These are phyloP conservation scores for Aspergillus hancockii DNA, from an alignment of 495 filamentous ascomycete species.

Conservation along the genomic window DNA sequence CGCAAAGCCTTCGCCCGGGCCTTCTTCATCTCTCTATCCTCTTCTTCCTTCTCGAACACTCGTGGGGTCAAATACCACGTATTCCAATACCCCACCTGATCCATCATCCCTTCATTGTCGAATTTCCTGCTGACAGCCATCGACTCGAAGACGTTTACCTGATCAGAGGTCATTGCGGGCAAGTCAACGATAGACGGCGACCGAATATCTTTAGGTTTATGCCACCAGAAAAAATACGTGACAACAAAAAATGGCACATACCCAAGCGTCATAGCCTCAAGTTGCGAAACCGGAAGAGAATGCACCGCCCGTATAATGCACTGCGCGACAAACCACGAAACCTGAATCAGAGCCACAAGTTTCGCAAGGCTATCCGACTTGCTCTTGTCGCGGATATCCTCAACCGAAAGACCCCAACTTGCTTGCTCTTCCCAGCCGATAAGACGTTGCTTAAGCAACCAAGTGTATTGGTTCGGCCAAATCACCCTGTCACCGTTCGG, in stretches of 20 bases:
- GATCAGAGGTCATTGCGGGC: conserved; percentile 28
- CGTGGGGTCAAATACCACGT: conserved; percentile 10
- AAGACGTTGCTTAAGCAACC: conserved; percentile 31
- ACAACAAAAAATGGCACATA: conserved; percentile 35
- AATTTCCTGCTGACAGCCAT: conserved; percentile 20
- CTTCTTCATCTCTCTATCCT: neutral
- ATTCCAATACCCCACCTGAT: conserved; percentile 13
- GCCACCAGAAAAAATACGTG: conserved; percentile 42
- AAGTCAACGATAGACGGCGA: conserved; percentile 35
- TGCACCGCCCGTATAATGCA: conserved; percentile 29
- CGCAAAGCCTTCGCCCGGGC: neutral
- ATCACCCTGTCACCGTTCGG: conserved; percentile 27
- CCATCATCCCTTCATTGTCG: conserved; percentile 26
- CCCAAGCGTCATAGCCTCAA: conserved; percentile 40
- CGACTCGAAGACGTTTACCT: conserved; percentile 25
- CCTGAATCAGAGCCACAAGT: conserved; percentile 30
- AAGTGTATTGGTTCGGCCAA: conserved; percentile 37
- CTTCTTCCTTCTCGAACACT: conserved; percentile 12
- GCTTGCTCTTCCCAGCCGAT: conserved; percentile 30
- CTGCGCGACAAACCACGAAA: conserved; percentile 34
- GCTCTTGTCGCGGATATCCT: conserved; percentile 36
- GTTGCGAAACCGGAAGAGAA: conserved; percentile 32
- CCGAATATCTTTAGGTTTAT: conserved; percentile 38
- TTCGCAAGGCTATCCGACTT: conserved; percentile 38
- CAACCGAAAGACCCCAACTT: conserved; percentile 32